Evolutionary conservation across 805 yeast genomes (phyloP).

Genomic region (Ogataea thermomethanolica): DNA sequence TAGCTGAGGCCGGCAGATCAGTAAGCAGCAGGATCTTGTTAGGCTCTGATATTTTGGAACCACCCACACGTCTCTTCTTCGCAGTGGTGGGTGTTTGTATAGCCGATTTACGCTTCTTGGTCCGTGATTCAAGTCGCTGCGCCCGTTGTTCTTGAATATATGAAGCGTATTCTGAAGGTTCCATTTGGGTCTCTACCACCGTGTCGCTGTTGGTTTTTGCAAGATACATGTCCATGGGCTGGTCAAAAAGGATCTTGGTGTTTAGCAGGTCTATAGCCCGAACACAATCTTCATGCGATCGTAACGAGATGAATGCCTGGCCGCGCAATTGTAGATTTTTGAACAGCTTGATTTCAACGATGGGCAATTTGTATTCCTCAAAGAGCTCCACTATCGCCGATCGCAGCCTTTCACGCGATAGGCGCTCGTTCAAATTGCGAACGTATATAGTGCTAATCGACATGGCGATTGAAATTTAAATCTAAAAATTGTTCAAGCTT

Average conservation of each 20-base stretch:
- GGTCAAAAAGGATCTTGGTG: slow-evolving; percentile 41
- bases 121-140: slow-evolving; percentile 21
- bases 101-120: slow-evolving; percentile 21
- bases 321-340: slow-evolving; percentile 68
- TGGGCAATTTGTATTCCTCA: slow-evolving; percentile 43
- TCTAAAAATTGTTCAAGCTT: slow-evolving; percentile 1
- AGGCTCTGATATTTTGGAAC: slow-evolving; percentile 45
- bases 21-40: slow-evolving; percentile 68
- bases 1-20: slow-evolving; percentile 46
- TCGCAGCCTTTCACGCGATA: slow-evolving; percentile 50
- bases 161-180: slow-evolving; percentile 19
- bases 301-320: slow-evolving; percentile 74
- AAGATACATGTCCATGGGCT: slow-evolving; percentile 43
- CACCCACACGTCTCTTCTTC: slow-evolving; percentile 15
- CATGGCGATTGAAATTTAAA: slow-evolving; percentile 6
- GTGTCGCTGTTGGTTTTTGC: slow-evolving; percentile 46
- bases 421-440: slow-evolving; percentile 68
- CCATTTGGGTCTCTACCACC: slow-evolving; percentile 12
- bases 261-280: slow-evolving; percentile 44
- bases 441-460: slow-evolving; percentile 46
- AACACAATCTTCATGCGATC: slow-evolving; percentile 38
- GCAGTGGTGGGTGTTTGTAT: slow-evolving; percentile 14
- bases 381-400: slow-evolving; percentile 41
- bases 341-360: slow-evolving; percentile 49
- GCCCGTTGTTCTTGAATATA: slow-evolving; percentile 18